Percentiles rank a stretch among this genome's conserved stretches.
These are phyloP conservation scores for Syncephalastrum contaminatum DNA, from an alignment of 371 early-diverging fungal genomes.

Conservation along the genomic window DNA sequence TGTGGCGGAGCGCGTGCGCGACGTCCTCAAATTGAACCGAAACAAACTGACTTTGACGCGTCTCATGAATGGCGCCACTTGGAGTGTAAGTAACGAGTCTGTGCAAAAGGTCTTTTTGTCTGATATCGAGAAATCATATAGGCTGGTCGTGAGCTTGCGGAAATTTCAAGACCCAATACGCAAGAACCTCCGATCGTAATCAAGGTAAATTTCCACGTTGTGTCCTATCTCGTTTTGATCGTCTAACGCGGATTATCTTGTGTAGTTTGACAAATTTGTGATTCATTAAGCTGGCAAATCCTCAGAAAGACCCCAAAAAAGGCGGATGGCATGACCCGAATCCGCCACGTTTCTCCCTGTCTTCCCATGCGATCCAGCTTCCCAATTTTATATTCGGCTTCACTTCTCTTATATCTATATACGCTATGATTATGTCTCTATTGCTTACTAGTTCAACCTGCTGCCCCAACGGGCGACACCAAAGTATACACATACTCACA, in stretches of 20 bases:
- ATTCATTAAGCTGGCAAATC: constrained; percentile 5
- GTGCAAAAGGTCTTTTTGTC: too few relatives aligned
- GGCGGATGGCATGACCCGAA: too few relatives aligned
- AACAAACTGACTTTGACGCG: constrained; percentile 72
- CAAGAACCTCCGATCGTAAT: constrained; percentile 90
- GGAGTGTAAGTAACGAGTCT: constrained; percentile 55
- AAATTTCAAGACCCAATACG: constrained; percentile 74
- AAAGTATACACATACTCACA: too few relatives aligned
- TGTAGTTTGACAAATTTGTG: constrained; percentile 8
- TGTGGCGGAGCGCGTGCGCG: constrained; percentile 68
- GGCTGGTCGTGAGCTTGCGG: constrained; percentile 89
- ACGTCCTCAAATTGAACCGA: constrained; percentile 54
- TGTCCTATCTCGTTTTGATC: not conserved
- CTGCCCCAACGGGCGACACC: too few relatives aligned
- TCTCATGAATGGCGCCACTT: constrained; percentile 89
- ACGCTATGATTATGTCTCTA: too few relatives aligned
- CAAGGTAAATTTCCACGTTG: constrained; percentile 21
- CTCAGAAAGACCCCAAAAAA: too few relatives aligned
- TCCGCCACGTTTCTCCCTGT: too few relatives aligned
- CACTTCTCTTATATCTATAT: too few relatives aligned
- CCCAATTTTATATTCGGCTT: too few relatives aligned
- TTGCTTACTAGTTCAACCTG: too few relatives aligned
- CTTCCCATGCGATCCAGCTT: too few relatives aligned
- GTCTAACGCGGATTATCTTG: not conserved
- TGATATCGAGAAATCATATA: constrained; percentile 24